Evolutionary conservation across 1,284 basidiomycete genomes (phyloP).

Genomic region (Meira nashicola): DNA sequence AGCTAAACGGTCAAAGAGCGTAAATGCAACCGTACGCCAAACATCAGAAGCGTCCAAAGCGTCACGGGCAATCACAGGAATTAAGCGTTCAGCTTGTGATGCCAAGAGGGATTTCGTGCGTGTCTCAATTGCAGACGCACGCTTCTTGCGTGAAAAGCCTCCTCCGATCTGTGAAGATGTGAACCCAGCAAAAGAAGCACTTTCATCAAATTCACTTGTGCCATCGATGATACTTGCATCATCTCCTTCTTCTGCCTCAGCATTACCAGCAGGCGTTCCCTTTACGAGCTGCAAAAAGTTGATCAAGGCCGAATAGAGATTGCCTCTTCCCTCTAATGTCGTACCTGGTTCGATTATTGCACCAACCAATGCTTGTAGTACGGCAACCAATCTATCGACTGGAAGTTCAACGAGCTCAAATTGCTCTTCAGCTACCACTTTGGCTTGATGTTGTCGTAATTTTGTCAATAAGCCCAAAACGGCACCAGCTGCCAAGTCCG

Average conservation of each 20-base stretch:
- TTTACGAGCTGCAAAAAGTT: conserved; percentile 73
- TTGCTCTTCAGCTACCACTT: conserved; percentile 39
- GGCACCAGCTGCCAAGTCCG: conserved; percentile 74
- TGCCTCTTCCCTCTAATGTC: conserved; percentile 86
- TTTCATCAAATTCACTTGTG: conserved; percentile 25
- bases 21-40: conserved; percentile 91
- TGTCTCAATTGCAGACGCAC: conserved; percentile 58
- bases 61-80: conserved; percentile 75
- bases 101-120: conserved; percentile 62
- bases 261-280: conserved; percentile 11
- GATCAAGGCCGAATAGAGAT: conserved; percentile 84
- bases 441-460: conserved; percentile 54
- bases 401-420: conserved; percentile 29
- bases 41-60: conserved; percentile 90
- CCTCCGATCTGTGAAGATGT: conserved; percentile 19
- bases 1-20: conserved; percentile 72
- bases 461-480: conserved; percentile 77
- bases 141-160: conserved; percentile 20
- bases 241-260: conserved; percentile 27
- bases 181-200: conserved; percentile 27
- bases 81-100: conserved; percentile 64
- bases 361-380: conserved; percentile 72
- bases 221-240: conserved; percentile 28
- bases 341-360: conserved; percentile 72
- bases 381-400: conserved; percentile 67